Conservation (phyloP, 176 grass and related monocot genomes). For the Cenchrus fungigraminus region DNA sequence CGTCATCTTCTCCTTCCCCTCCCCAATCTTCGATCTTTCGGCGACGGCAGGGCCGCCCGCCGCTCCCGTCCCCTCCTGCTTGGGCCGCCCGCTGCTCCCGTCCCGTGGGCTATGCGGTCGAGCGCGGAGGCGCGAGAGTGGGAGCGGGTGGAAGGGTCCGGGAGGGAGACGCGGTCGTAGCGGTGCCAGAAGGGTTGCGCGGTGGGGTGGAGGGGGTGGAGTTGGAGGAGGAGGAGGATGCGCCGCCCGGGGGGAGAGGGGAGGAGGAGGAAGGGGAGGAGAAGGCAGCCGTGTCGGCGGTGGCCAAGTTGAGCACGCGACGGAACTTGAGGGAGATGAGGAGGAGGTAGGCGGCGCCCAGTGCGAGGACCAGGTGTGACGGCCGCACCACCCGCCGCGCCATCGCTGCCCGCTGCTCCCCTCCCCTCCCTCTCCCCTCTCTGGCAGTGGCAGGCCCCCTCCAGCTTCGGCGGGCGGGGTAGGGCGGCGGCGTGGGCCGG, state of each 20-base stretch:
- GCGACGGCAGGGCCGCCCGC: no score
- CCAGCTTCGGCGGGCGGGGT: not conserved
- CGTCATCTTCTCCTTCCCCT: no score
- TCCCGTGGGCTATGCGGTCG: slow-evolving; percentile 47
- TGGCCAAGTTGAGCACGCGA: slow-evolving; percentile 79
- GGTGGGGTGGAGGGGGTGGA: slow-evolving; percentile 4
- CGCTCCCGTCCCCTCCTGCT: no score
- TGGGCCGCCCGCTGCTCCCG: no score
- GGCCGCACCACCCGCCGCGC: slow-evolving; percentile 72
- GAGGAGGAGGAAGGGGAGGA: slow-evolving; percentile 50
- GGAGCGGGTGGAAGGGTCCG: slow-evolving; percentile 40
- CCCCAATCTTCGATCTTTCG: no score
- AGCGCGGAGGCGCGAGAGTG: slow-evolving; percentile 36
- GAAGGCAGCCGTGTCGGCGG: slow-evolving; percentile 33
- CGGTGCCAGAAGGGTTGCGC: slow-evolving; percentile 65
- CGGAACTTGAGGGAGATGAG: slow-evolving; percentile 90
- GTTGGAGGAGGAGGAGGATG: slow-evolving; percentile 1
- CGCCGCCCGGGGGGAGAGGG: slow-evolving; percentile 8
- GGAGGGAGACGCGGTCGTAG: slow-evolving; percentile 54
- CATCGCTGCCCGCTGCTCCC: slow-evolving; percentile 14
- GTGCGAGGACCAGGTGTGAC: slow-evolving; percentile 69
- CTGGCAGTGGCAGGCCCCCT: no score
- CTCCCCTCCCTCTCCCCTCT: not conserved
- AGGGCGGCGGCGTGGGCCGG: not conserved
- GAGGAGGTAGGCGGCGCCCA: slow-evolving; percentile 70